A percentile compares a stretch with the other conserved stretches of the same genome.
These are phyloP conservation scores for Glonium stellatum DNA, from an alignment of 495 filamentous ascomycete species.

Conservation along the genomic window DNA sequence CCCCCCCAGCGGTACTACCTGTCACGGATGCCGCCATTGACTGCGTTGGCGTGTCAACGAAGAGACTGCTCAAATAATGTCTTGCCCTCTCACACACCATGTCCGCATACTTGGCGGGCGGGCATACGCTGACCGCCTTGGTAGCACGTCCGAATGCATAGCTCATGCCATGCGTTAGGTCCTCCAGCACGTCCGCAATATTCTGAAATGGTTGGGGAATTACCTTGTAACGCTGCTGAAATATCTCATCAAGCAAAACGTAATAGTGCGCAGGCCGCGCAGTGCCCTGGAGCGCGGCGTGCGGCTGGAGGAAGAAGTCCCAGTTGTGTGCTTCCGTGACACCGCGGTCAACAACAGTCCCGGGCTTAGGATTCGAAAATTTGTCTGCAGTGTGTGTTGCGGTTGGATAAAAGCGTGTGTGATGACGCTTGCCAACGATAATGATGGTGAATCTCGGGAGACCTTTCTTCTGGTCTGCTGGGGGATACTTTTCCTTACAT, in stretches of 20 bases:
- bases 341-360: constrained; percentile 79
- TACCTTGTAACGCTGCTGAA: constrained; percentile 43
- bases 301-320: constrained; percentile 83
- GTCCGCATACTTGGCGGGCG: constrained; percentile 80
- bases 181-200: constrained; percentile 54
- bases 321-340: constrained; percentile 53
- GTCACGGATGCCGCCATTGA: constrained; percentile 7
- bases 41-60: constrained; percentile 39
- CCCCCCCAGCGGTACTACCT: constrained; percentile 13
- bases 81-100: constrained; percentile 64
- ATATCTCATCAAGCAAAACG: constrained; percentile 60
- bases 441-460: constrained; percentile 53
- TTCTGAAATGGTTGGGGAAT: constrained; percentile 31
- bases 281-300: constrained; percentile 42
- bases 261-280: constrained; percentile 34
- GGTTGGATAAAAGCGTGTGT: constrained; percentile 75
- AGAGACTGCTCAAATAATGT: constrained; percentile 54
- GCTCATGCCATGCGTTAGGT: constrained; percentile 67
- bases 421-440: constrained; percentile 76
- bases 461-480: constrained; percentile 32
- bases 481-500: constrained; percentile 49
- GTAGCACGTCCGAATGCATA: constrained; percentile 75
- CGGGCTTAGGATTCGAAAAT: constrained; percentile 54
- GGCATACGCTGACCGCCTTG: constrained; percentile 70
- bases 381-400: constrained; percentile 39